Percentiles rank a stretch among this genome's conserved stretches.
Conservation (phyloP, 805 yeast genomes). For the Candida xiaguanensis region DNA sequence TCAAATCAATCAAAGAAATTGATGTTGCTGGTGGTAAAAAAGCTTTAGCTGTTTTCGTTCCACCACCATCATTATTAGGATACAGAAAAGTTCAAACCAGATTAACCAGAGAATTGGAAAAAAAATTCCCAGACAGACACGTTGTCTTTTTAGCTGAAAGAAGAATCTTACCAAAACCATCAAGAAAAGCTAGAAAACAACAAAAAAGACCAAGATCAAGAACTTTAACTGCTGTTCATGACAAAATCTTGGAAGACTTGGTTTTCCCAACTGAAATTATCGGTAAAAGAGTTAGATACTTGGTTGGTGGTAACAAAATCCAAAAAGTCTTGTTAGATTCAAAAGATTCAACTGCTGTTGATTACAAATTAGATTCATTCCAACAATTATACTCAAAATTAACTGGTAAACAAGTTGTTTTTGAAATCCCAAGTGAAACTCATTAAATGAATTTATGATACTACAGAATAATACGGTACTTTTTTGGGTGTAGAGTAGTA, state of each 20-base stretch:
- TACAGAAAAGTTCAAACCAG: slow-evolving; percentile 97
- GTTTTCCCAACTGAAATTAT: slow-evolving; percentile 99
- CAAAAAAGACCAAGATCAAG: slow-evolving; percentile 99
- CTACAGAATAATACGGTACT: neutral
- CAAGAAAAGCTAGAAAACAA: slow-evolving; percentile 86
- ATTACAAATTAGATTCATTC: slow-evolving; percentile 99
- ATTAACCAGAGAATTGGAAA: slow-evolving; percentile 98
- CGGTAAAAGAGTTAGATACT: slow-evolving; percentile 99
- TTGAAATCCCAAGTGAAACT: slow-evolving; percentile 70
- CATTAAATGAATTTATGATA: slow-evolving; percentile 21
- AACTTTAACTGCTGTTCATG: slow-evolving; percentile 98
- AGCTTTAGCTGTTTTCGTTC: slow-evolving; percentile 97
- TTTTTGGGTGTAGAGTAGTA: slow-evolving; percentile 3
- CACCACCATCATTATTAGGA: slow-evolving; percentile 87
- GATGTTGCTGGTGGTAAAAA: slow-evolving; percentile 98
- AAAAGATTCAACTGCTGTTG: slow-evolving; percentile 94
- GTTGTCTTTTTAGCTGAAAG: slow-evolving; percentile 99
- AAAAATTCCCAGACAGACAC: slow-evolving; percentile 99
- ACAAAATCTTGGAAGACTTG: slow-evolving; percentile 96
- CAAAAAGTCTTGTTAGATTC: slow-evolving; percentile 97
- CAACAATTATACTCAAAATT: slow-evolving; percentile 97
- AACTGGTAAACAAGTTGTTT: slow-evolving; percentile 99
- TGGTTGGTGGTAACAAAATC: slow-evolving; percentile 98
- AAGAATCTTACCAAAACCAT: slow-evolving; percentile 98
- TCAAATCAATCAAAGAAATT: slow-evolving; percentile 97